Base-by-base conservation (phyloP, 345 rosid species). In the Lepidium sativum region DNA sequence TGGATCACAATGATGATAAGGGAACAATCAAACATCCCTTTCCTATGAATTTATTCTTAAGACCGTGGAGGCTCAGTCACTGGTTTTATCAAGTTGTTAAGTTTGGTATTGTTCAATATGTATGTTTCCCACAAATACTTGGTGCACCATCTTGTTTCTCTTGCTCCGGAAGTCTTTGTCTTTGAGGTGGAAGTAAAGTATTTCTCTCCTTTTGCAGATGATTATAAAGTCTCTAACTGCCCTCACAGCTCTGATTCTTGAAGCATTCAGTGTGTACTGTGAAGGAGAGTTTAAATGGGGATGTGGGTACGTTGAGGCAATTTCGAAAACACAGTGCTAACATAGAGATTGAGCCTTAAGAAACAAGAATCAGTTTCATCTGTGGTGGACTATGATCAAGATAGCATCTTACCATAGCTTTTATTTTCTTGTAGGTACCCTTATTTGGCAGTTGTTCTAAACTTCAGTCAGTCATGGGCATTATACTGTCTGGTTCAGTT, bases 381-480 rank as follows among this genome's bases (percentile, higher is more conserved):
- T 21, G n/a, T 40, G 38, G 53, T 53, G 42, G 14, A 20, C 35
- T 61, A 54, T 33, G 27, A 49, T 12, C 51, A 54, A 41, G 18
- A 51, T 57, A 31, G 10, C 55, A 58, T 66, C 63, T 66, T 37
- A 66, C 49, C 9, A 18, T 39, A 16, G 49, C 21, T 11, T 17
- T 5, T 37, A 11, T 9, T 75, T 63, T 42, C 69, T 77, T 82
- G 76, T 70, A 95, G 99, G 87, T 95, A 95, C 74, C 90, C 91
- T 65, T 95, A 95, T 69, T 78, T 95, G 68, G 99, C 99, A 7
- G 97, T 95, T 75, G 82, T 88, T 72, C 84, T 95, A 65, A 95
- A 95, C 80, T 95, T 95, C 77, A 95, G 99, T 69, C 99, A 95
- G 73, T 86, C 97, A 12, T 95, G 97, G 97, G 99, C 97, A 69